Conservation (phyloP, 176 grass and related monocot species). For the Poa annua region DNA sequence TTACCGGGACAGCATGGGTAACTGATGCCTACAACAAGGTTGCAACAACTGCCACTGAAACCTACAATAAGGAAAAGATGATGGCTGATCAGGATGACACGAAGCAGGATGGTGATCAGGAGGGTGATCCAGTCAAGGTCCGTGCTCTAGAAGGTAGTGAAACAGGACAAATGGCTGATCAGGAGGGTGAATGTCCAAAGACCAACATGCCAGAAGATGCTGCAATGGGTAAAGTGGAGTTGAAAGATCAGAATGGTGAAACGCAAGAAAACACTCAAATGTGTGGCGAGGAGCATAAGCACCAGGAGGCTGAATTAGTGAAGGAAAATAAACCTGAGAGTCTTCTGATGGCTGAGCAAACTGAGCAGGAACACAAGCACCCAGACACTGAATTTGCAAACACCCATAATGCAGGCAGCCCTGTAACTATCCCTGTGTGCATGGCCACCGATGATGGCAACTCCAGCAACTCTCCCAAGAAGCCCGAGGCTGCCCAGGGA, state of each 20-base stretch:
- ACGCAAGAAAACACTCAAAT: slow-evolving; percentile 24
- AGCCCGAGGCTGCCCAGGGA: slow-evolving; percentile 55
- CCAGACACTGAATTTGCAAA: slow-evolving; percentile 29
- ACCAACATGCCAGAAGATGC: slow-evolving; percentile 2
- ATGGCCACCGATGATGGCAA: slow-evolving; percentile 33
- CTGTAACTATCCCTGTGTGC: slow-evolving; percentile 46
- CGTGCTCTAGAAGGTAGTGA: neutral
- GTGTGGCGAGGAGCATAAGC: slow-evolving; percentile 24
- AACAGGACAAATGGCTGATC: slow-evolving; percentile 1
- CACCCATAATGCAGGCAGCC: slow-evolving; percentile 45
- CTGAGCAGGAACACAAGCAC: slow-evolving; percentile 37
- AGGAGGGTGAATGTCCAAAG: slow-evolving; percentile 20
- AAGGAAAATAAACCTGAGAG: slow-evolving; percentile 22
- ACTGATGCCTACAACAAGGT: slow-evolving; percentile 80
- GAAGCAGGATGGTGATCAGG: slow-evolving; percentile 16
- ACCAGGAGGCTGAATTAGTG: slow-evolving; percentile 1
- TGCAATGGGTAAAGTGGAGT: slow-evolving; percentile 12
- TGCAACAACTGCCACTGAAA: slow-evolving; percentile 50
- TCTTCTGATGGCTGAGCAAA: slow-evolving; percentile 32
- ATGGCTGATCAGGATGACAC: slow-evolving; percentile 44
- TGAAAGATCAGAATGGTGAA: slow-evolving; percentile 25
- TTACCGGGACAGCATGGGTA: slow-evolving; percentile 76
- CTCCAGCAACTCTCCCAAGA: slow-evolving; percentile 38
- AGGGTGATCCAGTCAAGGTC: slow-evolving; percentile 3
- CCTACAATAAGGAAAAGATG: slow-evolving; percentile 51